Evolutionary conservation across 2,329 filamentous ascomycete genomes (phyloP), one percentile per base, ranked within the genome.

Genomic region (Mariannaea sp.): DNA sequence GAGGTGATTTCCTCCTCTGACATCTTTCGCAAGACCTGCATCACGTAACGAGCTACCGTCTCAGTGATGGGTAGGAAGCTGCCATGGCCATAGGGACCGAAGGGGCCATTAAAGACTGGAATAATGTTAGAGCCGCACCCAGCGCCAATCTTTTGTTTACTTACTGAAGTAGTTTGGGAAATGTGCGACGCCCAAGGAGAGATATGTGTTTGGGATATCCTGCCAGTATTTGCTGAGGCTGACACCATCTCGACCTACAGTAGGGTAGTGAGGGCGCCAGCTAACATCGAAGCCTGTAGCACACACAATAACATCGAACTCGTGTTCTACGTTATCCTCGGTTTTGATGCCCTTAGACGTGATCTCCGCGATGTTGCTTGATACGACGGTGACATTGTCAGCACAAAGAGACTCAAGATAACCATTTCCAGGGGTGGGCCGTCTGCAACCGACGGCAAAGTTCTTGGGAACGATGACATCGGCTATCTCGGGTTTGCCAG

Each of bases 381-480:
- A 45, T 4, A 49, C 49, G 1, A 57, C 49, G 4, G 39, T 19
- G 19, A 44, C 41, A 29, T 57, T 57, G 6, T 49, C 35, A 1
- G 30, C 29, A 20, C 50, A 49, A 8, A 57, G 49, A 2, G 54
- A 49, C 17, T 56, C 54, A 1, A 56, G 49, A n/a, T 53, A 56
- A 2, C 54, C 54, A 9, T 53, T 53, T 7, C 54, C 54, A 3
- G 54, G 54, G 3, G 54, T 56, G 7, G 49, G 48, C 10, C 53
- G 39, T 12, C 53, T 33, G 20, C 54, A 56, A 4, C 54, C 54
- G 0, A 56, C 55, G 5, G 55, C 50, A 30, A 53, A 68, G 20
- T 62, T 42, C 22, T 58, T 61, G 1, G 79, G 79, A 14, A 77
- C 68, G 10, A 82, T 73, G 40, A 75, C 70, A 8, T 77, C 68